phyloP scores from a whole-genome alignment of 805 yeast species.

The Lachancea meyersii region DNA sequence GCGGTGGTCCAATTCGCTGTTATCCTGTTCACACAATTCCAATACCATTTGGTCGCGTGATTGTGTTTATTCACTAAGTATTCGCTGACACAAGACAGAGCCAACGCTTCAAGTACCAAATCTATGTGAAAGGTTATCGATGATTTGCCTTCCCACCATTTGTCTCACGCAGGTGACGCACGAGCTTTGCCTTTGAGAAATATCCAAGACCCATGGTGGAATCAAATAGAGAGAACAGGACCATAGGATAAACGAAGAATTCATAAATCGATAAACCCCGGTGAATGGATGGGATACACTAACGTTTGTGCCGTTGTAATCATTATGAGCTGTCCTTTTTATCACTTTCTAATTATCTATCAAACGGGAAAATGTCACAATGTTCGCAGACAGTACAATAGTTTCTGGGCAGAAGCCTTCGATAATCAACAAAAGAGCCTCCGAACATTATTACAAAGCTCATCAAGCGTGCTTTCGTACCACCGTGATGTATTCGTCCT shows the following conservation, averaged over 20 bases:
- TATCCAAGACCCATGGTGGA: conserved; percentile 58
- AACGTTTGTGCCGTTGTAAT: too few relatives aligned
- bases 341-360: too few relatives aligned
- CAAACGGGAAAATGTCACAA: too few relatives aligned
- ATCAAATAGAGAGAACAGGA: conserved; percentile 53
- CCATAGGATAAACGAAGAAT: conserved; percentile 52
- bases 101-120: conserved; percentile 48
- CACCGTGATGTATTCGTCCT: too few relatives aligned
- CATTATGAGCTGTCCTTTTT: too few relatives aligned
- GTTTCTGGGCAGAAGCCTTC: too few relatives aligned
- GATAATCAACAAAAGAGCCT: too few relatives aligned
- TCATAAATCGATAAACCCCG: too few relatives aligned
- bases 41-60: conserved; percentile 40
- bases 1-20: neutral
- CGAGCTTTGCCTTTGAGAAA: conserved; percentile 45
- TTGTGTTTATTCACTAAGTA: conserved; percentile 50
- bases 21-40: neutral
- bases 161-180: conserved; percentile 54
- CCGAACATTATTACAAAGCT: too few relatives aligned
- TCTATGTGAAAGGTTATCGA: conserved; percentile 46
- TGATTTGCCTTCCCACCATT: conserved; percentile 47
- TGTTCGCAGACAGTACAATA: too few relatives aligned
- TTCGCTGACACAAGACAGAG: conserved; percentile 35
- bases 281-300: too few relatives aligned
- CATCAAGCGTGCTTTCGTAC: too few relatives aligned